Evolutionary conservation across 202 grass and related monocot species (phyloP).

Genomic region (Bolboschoenoplectus hybrid): DNA sequence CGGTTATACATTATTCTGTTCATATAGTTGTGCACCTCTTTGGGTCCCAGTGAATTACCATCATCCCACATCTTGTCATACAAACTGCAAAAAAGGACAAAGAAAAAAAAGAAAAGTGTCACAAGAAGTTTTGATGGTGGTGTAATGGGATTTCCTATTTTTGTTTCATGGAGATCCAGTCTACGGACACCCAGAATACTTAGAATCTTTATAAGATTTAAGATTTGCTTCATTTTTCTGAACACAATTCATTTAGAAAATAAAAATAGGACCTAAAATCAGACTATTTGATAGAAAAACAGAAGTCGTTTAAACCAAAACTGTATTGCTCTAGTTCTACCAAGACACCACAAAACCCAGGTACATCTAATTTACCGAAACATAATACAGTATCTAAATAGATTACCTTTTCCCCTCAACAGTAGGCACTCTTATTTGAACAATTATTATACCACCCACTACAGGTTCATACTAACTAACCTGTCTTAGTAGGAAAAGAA

Average conservation of each 20-base stretch:
- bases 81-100: slow-evolving; percentile 46
- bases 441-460: neutral
- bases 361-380: neutral
- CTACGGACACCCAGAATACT: neutral
- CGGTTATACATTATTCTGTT: slow-evolving; percentile 95
- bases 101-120: neutral
- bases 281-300: neutral
- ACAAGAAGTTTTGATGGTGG: neutral
- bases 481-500: neutral
- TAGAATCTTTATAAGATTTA: neutral
- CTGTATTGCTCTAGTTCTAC: neutral
- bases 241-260: neutral
- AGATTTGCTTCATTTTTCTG: neutral
- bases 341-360: neutral
- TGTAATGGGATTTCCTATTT: neutral
- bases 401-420: neutral
- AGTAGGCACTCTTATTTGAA: neutral
- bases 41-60: slow-evolving; percentile 95
- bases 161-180: neutral
- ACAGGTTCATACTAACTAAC: neutral
- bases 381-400: neutral
- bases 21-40: slow-evolving; percentile 87
- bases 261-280: neutral
- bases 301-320: slow-evolving; percentile 1
- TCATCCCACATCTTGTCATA: slow-evolving; percentile 99